phyloP scores from a whole-genome alignment of 225 moss, liverwort and hornwort genomes.

The Antitrichia curtipendula region DNA sequence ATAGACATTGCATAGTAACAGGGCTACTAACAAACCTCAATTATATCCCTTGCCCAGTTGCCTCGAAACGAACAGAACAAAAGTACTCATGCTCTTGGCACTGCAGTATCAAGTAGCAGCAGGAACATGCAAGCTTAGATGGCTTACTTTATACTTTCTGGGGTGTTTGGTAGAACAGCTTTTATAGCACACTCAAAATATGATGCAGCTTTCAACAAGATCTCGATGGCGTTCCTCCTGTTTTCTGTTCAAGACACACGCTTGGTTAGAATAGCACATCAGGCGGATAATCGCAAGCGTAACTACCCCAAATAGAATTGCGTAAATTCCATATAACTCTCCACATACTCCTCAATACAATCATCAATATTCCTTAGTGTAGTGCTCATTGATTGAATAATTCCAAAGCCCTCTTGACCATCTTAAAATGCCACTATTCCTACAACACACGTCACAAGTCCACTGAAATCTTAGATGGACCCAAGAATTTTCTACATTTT shows the following conservation, averaged over 20 bases:
- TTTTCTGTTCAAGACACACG: slow-evolving; percentile 6
- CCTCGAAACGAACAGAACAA: not conserved
- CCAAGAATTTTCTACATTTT: not conserved
- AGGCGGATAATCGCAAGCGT: not conserved
- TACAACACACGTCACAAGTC: not conserved
- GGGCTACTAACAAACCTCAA: not conserved
- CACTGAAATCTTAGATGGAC: not conserved
- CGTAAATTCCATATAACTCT: too few relatives aligned
- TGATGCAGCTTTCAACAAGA: slow-evolving; percentile 32
- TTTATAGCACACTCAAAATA: slow-evolving; percentile 44
- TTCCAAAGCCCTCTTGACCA: not conserved
- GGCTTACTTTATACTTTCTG: slow-evolving; percentile 26
- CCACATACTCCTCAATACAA: not conserved
- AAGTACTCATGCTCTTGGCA: not conserved
- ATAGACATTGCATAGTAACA: not conserved
- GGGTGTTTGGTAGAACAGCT: not conserved
- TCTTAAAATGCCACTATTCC: not conserved
- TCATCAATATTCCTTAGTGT: not conserved
- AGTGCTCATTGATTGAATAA: not conserved
- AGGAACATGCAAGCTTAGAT: not conserved
- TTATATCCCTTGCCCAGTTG: not conserved
- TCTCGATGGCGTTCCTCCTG: slow-evolving; percentile 22
- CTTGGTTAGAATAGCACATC: not conserved
- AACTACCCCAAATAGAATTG: not conserved
- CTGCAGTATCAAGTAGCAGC: not conserved